Conservation (phyloP, 2,329 filamentous ascomycete species). For the Diplodia intermedia region DNA sequence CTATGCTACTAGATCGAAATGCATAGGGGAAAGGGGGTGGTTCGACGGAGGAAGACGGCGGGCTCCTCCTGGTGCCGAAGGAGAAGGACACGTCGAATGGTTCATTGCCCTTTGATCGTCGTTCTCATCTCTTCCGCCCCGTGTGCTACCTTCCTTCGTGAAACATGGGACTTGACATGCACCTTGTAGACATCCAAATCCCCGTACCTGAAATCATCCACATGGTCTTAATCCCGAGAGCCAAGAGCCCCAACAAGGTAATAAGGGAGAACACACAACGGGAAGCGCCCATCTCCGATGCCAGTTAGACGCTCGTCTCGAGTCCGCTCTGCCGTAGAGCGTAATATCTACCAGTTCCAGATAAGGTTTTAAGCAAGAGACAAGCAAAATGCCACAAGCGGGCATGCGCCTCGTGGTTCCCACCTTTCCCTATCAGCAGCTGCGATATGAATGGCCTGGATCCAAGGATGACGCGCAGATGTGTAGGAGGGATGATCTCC, state of each 20-base stretch:
- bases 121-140: background rate
- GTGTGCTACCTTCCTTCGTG: background rate
- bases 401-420: background rate
- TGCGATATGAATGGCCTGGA: too few species aligned
- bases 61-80: background rate
- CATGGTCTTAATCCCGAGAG: background rate
- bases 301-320: background rate
- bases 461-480: background rate
- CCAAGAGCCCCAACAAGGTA: background rate
- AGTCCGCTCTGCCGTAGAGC: background rate
- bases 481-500: background rate
- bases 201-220: background rate
- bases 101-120: too few species aligned
- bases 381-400: background rate
- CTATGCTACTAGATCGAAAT: too few species aligned
- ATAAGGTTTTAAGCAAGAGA: background rate
- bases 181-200: background rate
- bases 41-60: too few species aligned
- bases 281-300: background rate
- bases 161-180: background rate
- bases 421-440: background rate
- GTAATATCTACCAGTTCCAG: background rate
- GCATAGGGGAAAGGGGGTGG: too few species aligned
- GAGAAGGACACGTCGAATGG: background rate
- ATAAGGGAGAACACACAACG: background rate